These are phyloP conservation scores for Barnettozyma californica DNA, from an alignment of 805 yeast species.

Conservation along the genomic window DNA sequence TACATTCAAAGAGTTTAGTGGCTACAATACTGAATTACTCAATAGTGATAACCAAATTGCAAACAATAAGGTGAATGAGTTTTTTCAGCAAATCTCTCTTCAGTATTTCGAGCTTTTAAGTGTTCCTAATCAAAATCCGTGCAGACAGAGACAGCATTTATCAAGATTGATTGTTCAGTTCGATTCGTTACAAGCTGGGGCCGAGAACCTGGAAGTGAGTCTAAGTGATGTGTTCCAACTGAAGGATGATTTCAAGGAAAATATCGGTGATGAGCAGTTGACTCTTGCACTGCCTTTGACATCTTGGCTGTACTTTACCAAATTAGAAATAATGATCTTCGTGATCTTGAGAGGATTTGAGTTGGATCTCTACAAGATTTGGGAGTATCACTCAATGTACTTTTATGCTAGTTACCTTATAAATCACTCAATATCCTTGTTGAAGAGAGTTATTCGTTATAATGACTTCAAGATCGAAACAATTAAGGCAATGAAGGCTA, in stretches of 20 bases:
- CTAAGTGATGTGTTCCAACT: conserved; percentile 31
- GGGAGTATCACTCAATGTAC: conserved; percentile 63
- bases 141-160: conserved; percentile 77
- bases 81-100: conserved; percentile 43
- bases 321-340: conserved; percentile 66
- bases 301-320: conserved; percentile 62
- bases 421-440: conserved; percentile 41
- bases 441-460: conserved; percentile 28
- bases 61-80: conserved; percentile 21
- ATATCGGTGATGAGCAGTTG: conserved; percentile 13
- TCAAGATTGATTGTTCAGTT: conserved; percentile 51
- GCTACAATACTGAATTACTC: conserved; percentile 32
- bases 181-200: conserved; percentile 77
- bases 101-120: conserved; percentile 41
- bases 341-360: conserved; percentile 72
- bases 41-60: conserved; percentile 22
- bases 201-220: conserved; percentile 58
- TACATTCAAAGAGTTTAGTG: conserved; percentile 40
- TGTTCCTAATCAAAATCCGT: conserved; percentile 57
- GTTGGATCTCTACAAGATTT: conserved; percentile 62
- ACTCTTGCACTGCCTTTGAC: conserved; percentile 58
- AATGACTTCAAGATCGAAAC: conserved; percentile 30
- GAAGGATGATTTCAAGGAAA: conserved; percentile 23
- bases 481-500: conserved; percentile 32
- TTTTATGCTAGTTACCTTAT: conserved; percentile 60